Conservation (phyloP, 2,329 filamentous ascomycete genomes). For the Fusarium sororula region DNA sequence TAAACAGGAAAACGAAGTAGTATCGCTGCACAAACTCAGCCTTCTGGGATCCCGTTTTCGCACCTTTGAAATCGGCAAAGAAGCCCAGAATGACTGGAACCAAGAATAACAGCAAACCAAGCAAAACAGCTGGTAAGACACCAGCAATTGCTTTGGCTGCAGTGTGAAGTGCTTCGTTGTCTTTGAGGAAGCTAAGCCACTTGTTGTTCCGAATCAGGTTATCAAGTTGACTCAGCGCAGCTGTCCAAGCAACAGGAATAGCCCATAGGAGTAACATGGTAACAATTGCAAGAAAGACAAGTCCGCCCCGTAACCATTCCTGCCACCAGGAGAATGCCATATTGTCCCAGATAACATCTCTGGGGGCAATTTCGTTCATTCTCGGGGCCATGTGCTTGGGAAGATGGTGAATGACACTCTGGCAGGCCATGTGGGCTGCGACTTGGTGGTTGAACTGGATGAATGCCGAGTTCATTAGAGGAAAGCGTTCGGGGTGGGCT, state of each 20-base stretch:
- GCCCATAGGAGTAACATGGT: conserved; percentile 90
- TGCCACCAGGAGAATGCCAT: conserved; percentile 97
- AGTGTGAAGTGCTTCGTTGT: too few species aligned
- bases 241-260: conserved; percentile 88
- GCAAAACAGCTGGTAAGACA: conserved; percentile 81
- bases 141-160: conserved; percentile 62
- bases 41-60: conserved; percentile 81
- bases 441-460: conserved; percentile 99
- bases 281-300: conserved; percentile 71
- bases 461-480: conserved; percentile 94
- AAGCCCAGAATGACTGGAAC: conserved; percentile 82
- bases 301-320: conserved; percentile 75
- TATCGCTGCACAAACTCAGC: conserved; percentile 79
- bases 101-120: conserved; percentile 72
- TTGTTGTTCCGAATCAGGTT: conserved; percentile 54
- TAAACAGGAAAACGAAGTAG: conserved; percentile 94
- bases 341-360: conserved; percentile 96
- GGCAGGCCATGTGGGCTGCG: conserved; percentile 97
- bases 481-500: conserved; percentile 83
- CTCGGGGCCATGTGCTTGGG: conserved; percentile 94
- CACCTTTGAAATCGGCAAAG: conserved; percentile 77
- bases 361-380: conserved; percentile 90
- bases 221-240: conserved; percentile 80
- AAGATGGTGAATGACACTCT: conserved; percentile 88
- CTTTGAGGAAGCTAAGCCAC: too few species aligned